These are phyloP conservation scores for Xerocomellus chrysenteron DNA, from an alignment of 768 basidiomycete genomes.

Conservation along the genomic window DNA sequence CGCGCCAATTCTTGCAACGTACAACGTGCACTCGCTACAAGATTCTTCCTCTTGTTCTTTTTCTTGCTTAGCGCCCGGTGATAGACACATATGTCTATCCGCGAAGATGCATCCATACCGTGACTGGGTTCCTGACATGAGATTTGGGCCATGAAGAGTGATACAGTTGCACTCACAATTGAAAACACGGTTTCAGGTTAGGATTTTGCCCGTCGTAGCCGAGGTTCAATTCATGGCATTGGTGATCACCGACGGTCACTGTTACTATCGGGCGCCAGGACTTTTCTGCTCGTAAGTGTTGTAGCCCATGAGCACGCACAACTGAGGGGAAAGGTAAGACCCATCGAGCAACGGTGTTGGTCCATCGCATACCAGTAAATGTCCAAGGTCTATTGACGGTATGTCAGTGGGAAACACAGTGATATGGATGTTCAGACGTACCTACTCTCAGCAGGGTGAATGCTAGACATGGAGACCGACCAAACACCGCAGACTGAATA, in stretches of 20 bases:
- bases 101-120: slow-evolving; percentile 38
- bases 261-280: slow-evolving; percentile 68
- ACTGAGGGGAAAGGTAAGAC: slow-evolving; percentile 23
- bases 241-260: slow-evolving; percentile 52
- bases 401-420: too few relatives aligned
- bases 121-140: slow-evolving; percentile 32
- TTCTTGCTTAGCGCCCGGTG: slow-evolving; percentile 61
- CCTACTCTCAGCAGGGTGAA: too few relatives aligned
- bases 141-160: not conserved
- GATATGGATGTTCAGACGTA: too few relatives aligned
- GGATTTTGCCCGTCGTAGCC: slow-evolving; percentile 72
- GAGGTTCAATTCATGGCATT: slow-evolving; percentile 54
- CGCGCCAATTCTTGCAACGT: slow-evolving; percentile 54
- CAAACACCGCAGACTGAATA: too few relatives aligned
- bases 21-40: slow-evolving; percentile 53
- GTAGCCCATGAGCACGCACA: slow-evolving; percentile 39
- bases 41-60: slow-evolving; percentile 52
- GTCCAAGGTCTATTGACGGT: slow-evolving; percentile 4
- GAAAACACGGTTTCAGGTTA: slow-evolving; percentile 54
- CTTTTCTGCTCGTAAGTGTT: slow-evolving; percentile 53
- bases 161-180: slow-evolving; percentile 43
- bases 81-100: slow-evolving; percentile 55
- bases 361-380: slow-evolving; percentile 10
- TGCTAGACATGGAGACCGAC: too few relatives aligned
- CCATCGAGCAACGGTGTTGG: too few relatives aligned